phyloP scores from a whole-genome alignment of 192 early-diverging fungal species.

The Kickxella alabastrina region DNA sequence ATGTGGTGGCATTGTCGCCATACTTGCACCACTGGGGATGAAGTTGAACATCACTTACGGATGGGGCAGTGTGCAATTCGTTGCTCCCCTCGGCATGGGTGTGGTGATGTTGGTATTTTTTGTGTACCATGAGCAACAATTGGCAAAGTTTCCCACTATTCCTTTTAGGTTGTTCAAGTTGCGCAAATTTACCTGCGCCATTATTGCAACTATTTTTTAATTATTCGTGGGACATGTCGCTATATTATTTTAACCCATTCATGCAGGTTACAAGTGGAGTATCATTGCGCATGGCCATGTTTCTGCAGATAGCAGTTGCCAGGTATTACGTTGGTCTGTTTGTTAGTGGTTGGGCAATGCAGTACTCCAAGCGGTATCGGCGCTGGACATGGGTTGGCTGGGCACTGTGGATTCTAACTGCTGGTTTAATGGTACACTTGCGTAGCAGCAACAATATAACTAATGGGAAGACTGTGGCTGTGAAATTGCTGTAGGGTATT shows the following conservation, averaged over 20 bases:
- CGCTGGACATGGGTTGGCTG: conserved; percentile 46
- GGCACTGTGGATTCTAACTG: conserved; percentile 32
- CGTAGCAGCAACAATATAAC: conserved; percentile 16
- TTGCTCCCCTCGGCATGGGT: conserved; percentile 47
- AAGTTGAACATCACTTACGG: conserved; percentile 49
- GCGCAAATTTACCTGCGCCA: conserved; percentile 42
- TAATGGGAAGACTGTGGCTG: conserved; percentile 40
- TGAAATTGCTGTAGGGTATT: conserved; percentile 28
- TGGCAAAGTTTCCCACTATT: conserved; percentile 65
- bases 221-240: conserved; percentile 39
- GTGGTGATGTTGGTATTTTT: conserved; percentile 30
- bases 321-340: conserved; percentile 42
- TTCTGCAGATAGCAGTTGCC: conserved; percentile 31
- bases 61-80: conserved; percentile 52
- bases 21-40: conserved; percentile 45
- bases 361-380: conserved; percentile 34
- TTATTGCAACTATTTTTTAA: conserved; percentile 35
- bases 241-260: conserved; percentile 40
- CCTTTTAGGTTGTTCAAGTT: conserved; percentile 32
- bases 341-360: conserved; percentile 46
- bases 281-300: conserved; percentile 34
- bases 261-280: conserved; percentile 40
- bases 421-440: conserved; percentile 41
- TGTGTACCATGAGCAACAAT: conserved; percentile 53
- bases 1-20: conserved; percentile 37